Base-by-base conservation (phyloP, 2,329 filamentous ascomycete species). In the Apiospora koreana region DNA sequence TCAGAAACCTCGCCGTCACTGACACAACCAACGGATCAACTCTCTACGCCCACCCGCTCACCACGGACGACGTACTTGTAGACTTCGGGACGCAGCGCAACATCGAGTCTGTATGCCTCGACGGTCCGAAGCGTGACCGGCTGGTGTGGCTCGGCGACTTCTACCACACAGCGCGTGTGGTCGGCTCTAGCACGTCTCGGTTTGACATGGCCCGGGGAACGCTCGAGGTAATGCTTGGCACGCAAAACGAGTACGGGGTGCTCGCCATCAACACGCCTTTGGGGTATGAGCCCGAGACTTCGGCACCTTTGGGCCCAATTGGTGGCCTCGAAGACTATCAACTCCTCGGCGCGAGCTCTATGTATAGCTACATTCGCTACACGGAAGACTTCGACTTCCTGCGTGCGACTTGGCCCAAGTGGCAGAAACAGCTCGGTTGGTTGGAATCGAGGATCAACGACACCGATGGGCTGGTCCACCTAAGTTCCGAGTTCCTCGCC, bases 61-160 rank as follows among this genome's bases (percentile, higher is more conserved):
- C 74, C 1, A 68, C 72, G 21, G 45, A 71, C 0, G 73, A 77
- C 12, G 72, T 78, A 0, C 74, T 84, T 0, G 75, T 70, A 0
- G 83, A 85, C 62, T 84, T 83, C 46, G 78, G 79, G 5, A 78
- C 81, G 0, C 75, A 77, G 2, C 71, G 73, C 1, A 81, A 84
- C 31, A 70, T 76, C 1, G 73, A 74, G 6, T 79, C 80, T 2
- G 77, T 83, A 10, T 84, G 83, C 62, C 74, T 83, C 1, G 82
- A 84, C 70, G 81, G 82, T 2, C 78, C 80, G 0, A 84, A 84
- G 71, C 75, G 83, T 7, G 82, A 85, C 70, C 76, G 82, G 0
- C 75, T 83, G 1, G 76, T 83, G 6, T 84, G 82, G 82, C 76
- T 79, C 3, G 82, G 83, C 6, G 82, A 84, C 70, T 83, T 83